A percentile compares a stretch with the other conserved stretches of the same genome.
These are phyloP conservation scores for Grosmannia huntii DNA, from an alignment of 2,329 filamentous ascomycete species.

Conservation along the genomic window DNA sequence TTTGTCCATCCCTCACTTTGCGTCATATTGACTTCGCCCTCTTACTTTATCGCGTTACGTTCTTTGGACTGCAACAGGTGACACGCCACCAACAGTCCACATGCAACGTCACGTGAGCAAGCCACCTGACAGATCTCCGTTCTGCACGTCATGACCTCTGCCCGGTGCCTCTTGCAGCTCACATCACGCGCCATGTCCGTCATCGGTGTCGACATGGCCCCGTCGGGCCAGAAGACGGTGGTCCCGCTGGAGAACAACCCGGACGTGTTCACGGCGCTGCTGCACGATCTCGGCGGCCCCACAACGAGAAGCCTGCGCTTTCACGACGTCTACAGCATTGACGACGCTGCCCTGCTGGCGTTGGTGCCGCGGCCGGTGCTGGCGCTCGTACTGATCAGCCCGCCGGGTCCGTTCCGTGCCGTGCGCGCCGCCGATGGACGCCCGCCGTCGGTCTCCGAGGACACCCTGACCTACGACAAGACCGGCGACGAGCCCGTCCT, in stretches of 20 bases:
- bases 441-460: conserved; percentile 16
- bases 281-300: background rate
- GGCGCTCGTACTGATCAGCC: conserved; percentile 54
- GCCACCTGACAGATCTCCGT: background rate
- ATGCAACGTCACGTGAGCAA: background rate
- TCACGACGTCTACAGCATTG: conserved; percentile 71
- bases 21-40: background rate
- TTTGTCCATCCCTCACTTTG: background rate
- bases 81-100: background rate
- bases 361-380: conserved; percentile 66
- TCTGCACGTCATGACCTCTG: background rate
- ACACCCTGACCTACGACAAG: conserved; percentile 27
- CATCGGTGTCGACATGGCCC: background rate
- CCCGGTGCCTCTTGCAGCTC: conserved; percentile 13
- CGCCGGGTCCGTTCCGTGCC: conserved; percentile 42
- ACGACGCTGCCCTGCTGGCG: conserved; percentile 61
- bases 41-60: background rate
- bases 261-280: background rate
- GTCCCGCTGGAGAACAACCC: background rate
- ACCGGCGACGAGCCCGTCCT: conserved; percentile 52
- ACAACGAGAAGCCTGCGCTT: conserved; percentile 40
- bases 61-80: background rate
- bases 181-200: conserved; percentile 10
- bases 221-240: background rate
- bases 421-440: conserved; percentile 31